These are phyloP conservation scores for Spathaspora boniae DNA, from an alignment of 805 yeast genomes.

Conservation along the genomic window DNA sequence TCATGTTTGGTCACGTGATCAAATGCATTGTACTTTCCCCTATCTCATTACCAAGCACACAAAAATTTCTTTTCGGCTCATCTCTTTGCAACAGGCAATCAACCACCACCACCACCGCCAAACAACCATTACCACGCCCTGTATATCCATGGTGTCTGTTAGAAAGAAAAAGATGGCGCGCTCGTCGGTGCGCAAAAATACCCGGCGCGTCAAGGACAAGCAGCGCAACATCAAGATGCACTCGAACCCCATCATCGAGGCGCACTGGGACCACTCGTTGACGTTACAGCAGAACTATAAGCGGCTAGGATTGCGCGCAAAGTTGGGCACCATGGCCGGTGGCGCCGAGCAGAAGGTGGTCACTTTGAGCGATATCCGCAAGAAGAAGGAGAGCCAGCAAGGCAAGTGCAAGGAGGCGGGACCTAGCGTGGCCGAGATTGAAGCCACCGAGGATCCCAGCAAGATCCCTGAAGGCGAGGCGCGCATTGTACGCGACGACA, in stretches of 20 bases:
- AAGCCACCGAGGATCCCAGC: slow-evolving; percentile 48
- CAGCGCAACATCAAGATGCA: slow-evolving; percentile 63
- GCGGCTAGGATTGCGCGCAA: slow-evolving; percentile 69
- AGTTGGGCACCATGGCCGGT: slow-evolving; percentile 69
- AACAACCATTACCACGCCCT: slow-evolving; percentile 6
- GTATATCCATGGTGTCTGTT: slow-evolving; percentile 68
- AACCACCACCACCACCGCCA: neutral
- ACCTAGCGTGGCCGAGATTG: slow-evolving; percentile 33
- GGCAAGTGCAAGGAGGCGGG: slow-evolving; percentile 16
- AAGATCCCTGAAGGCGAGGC: slow-evolving; percentile 79
- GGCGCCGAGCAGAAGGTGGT: slow-evolving; percentile 66
- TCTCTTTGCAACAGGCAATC: neutral
- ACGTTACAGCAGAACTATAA: slow-evolving; percentile 87
- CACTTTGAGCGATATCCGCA: slow-evolving; percentile 32
- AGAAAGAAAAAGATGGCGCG: slow-evolving; percentile 83
- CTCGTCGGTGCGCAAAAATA: slow-evolving; percentile 64
- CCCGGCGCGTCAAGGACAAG: slow-evolving; percentile 68
- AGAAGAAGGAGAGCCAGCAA: slow-evolving; percentile 23
- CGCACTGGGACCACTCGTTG: slow-evolving; percentile 81
- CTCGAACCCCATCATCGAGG: slow-evolving; percentile 79
- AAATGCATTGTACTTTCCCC: neutral
- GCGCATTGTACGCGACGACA: slow-evolving; percentile 60
- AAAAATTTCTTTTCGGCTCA: slow-evolving; percentile 2
- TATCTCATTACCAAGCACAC: neutral
- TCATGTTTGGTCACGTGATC: neutral